Base-by-base conservation (phyloP, 2,329 filamentous ascomycete species). In the Alternaria sp. region DNA sequence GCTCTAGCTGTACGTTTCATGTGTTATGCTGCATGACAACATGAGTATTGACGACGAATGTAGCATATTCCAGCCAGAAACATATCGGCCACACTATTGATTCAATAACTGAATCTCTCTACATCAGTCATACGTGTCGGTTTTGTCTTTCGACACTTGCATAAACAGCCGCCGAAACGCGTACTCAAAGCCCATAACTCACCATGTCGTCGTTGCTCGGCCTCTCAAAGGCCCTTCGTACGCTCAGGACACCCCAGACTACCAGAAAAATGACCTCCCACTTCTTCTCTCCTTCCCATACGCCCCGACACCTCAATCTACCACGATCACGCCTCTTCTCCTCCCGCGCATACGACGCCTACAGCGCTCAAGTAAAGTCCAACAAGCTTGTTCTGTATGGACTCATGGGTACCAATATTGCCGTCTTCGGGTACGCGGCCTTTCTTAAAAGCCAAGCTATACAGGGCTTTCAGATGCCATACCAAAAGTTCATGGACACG, bases 341-440 rank as follows among this genome's bases (percentile, higher is more conserved):
- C 58, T 23, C 55, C 46, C 41, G 53, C 54, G 37, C 20, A 37
- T 43, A 54, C n/a, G 23, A 10, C 28, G 11, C 46, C 55, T 49
- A 63, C 43, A 21, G 26, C 11, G 14, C 57, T 44, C 64, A 63
- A 50, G n/a, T 45, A 30, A 28, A 25, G 41, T 45, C 46, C 56
- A 74, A 74, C 65, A 64, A 50, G n/a, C 49, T 51, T 9, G 61
- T 80, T 28, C 67, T 82, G 49, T 80, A 77, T 55, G 63, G 70
- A 20, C 60, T 84, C 58, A 78, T 84, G 45, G 79, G 77, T 44
- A 41, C 81, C 67, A 84, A 85, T 63, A 60, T 71, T 20, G 76
- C 75, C 56, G 70, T 84, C 53, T 84, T 79, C 59, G 69, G 64
- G 37, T 78, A 79, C 60, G 80, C 74, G 71, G 59, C 73, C 14